These are phyloP conservation scores for Exserohilum turcica DNA, from an alignment of 2,329 filamentous ascomycete species.

Conservation along the genomic window DNA sequence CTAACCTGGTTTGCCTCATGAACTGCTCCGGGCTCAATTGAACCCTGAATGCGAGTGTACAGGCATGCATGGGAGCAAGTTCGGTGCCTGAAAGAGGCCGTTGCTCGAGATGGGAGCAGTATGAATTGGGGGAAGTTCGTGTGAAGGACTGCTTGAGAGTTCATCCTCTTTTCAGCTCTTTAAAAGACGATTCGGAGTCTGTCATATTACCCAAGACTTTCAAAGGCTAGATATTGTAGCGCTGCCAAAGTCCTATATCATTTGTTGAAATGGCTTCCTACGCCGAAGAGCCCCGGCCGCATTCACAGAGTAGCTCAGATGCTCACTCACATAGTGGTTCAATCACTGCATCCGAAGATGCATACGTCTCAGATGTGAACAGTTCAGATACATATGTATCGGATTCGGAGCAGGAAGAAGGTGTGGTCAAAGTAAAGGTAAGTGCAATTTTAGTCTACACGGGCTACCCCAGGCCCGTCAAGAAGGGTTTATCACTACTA, in stretches of 20 bases:
- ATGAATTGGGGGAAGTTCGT: no score
- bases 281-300: conserved; percentile 18
- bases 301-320: conserved; percentile 31
- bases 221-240: not conserved
- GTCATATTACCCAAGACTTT: not conserved
- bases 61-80: no score
- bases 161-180: no score
- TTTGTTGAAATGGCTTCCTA: conserved; percentile 23
- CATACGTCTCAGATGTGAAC: conserved; percentile 18
- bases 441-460: not conserved
- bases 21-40: no score
- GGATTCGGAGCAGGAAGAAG: conserved; percentile 26
- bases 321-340: conserved; percentile 31
- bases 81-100: no score
- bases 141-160: no score
- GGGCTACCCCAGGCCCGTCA: not conserved
- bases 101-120: no score
- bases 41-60: no score
- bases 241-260: not conserved
- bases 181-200: not conserved
- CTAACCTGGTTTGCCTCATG: no score
- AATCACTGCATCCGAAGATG: no score
- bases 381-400: conserved; percentile 27
- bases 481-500: not conserved
- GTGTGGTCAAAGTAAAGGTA: conserved; percentile 10